Evolutionary conservation across 106 monocot species (phyloP).

Genomic region (Iris macrosiphon): DNA sequence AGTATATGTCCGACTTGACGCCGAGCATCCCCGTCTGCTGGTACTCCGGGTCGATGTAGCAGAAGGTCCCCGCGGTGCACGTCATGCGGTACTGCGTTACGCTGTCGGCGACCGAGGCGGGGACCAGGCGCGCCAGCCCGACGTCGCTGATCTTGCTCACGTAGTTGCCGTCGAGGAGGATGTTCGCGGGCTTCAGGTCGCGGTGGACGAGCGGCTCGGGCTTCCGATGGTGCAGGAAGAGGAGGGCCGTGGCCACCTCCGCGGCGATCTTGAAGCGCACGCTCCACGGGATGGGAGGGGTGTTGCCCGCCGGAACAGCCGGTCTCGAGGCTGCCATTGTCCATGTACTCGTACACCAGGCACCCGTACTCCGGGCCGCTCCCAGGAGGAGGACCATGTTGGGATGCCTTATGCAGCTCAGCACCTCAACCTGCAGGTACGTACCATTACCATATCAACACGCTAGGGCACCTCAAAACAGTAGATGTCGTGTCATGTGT

Average conservation of each 20-base stretch:
- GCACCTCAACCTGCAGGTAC: slow-evolving; percentile 47
- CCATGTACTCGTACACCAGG: slow-evolving; percentile 75
- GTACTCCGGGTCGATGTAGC: slow-evolving; percentile 84
- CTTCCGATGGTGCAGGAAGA: slow-evolving; percentile 73
- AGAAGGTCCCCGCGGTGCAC: slow-evolving; percentile 65
- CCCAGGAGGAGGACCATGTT: slow-evolving; percentile 81
- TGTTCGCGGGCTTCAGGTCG: slow-evolving; percentile 75
- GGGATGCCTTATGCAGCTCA: slow-evolving; percentile 72
- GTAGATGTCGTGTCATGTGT: too few relatives aligned
- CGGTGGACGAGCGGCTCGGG: slow-evolving; percentile 78
- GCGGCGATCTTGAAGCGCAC: slow-evolving; percentile 68
- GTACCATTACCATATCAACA: too few relatives aligned
- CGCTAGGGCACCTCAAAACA: too few relatives aligned
- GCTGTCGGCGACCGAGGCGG: slow-evolving; percentile 44
- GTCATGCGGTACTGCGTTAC: slow-evolving; percentile 74
- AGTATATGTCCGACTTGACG: slow-evolving; percentile 70
- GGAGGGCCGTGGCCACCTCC: slow-evolving; percentile 55
- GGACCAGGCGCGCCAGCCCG: slow-evolving; percentile 57
- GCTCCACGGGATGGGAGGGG: slow-evolving; percentile 45
- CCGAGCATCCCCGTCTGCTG: slow-evolving; percentile 81
- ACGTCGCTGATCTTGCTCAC: slow-evolving; percentile 78
- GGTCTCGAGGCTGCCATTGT: slow-evolving; percentile 67
- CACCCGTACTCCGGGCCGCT: slow-evolving; percentile 78
- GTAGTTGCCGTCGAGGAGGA: slow-evolving; percentile 70
- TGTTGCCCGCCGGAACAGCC: slow-evolving; percentile 48